phyloP scores from a whole-genome alignment of 305 asterid species.

The Coffea humblotiana region DNA sequence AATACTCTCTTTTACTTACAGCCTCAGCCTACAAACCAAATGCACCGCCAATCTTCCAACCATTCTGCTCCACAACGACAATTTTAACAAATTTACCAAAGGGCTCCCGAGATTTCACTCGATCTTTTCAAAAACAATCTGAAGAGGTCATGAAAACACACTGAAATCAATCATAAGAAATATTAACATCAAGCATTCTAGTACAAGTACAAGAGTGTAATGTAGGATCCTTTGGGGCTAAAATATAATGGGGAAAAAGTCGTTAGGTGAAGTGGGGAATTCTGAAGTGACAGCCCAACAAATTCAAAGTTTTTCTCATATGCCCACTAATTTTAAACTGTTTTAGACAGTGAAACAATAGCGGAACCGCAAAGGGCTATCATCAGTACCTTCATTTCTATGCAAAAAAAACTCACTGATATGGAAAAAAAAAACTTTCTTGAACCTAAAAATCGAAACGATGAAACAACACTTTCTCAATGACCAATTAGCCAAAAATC shows the following conservation, averaged over 20 bases:
- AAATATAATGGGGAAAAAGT: constrained; percentile 23
- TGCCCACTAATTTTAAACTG: constrained; percentile 1
- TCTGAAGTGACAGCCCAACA: constrained; percentile 64
- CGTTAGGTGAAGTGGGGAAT: constrained; percentile 69
- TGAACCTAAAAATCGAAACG: background rate
- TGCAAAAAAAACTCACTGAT: constrained; percentile 11
- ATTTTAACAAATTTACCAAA: constrained; percentile 14
- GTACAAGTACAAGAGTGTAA: constrained; percentile 25
- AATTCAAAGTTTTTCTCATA: constrained; percentile 19
- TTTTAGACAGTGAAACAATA: constrained; percentile 26
- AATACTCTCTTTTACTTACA: constrained; percentile 21
- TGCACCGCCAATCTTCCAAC: constrained; percentile 1
- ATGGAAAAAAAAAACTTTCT: background rate
- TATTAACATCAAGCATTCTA: constrained; percentile 6
- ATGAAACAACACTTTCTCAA: constrained; percentile 4
- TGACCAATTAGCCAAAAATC: constrained; percentile 7
- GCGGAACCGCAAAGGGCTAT: constrained; percentile 21
- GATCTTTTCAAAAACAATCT: constrained; percentile 20
- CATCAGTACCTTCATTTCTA: constrained; percentile 16
- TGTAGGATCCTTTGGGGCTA: constrained; percentile 33
- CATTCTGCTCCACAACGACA: constrained; percentile 22
- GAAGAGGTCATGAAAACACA: constrained; percentile 10
- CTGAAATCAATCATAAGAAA: constrained; percentile 5
- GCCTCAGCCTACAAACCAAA: constrained; percentile 23
- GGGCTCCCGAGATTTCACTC: constrained; percentile 19